A percentile compares a stretch with the other conserved stretches of the same genome.
These are phyloP conservation scores for Fusarium oxysporum DNA, from an alignment of 2,329 filamentous ascomycete species.

Conservation along the genomic window DNA sequence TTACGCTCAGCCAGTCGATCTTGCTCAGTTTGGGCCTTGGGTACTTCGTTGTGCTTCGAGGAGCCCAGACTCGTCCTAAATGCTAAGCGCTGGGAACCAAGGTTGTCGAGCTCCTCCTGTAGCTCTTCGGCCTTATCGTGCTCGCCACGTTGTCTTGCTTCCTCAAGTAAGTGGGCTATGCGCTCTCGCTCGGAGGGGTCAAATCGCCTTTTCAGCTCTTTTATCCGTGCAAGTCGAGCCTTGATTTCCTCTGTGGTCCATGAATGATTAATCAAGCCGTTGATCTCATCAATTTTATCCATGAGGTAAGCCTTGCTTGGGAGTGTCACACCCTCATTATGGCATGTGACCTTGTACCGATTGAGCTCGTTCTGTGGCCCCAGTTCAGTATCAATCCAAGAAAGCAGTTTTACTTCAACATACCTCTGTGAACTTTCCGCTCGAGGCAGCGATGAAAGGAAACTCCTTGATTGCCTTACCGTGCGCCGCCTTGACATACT, in stretches of 20 bases:
- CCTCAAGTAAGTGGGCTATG: conserved; percentile 72
- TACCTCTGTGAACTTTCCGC: conserved; percentile 85
- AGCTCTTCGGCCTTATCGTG: conserved; percentile 65
- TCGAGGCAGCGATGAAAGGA: conserved; percentile 91
- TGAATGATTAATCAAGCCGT: conserved; percentile 78
- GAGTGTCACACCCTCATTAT: conserved; percentile 76
- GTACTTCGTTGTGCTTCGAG: conserved; percentile 62
- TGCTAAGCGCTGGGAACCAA: conserved; percentile 78
- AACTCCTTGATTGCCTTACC: conserved; percentile 87
- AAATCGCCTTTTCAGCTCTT: conserved; percentile 73
- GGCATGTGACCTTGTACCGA: conserved; percentile 80
- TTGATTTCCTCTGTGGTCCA: conserved; percentile 89
- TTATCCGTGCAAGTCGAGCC: conserved; percentile 79
- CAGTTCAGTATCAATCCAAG: conserved; percentile 29
- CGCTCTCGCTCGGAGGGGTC: conserved; percentile 75
- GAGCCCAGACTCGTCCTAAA: conserved; percentile 73
- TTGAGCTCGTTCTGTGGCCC: conserved; percentile 76
- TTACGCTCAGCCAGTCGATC: conserved; percentile 88
- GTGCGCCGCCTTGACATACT: conserved; percentile 84
- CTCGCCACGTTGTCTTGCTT: conserved; percentile 74
- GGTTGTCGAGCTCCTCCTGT: conserved; percentile 70
- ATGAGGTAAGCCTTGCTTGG: conserved; percentile 78
- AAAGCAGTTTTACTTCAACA: conserved; percentile 34
- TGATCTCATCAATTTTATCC: conserved; percentile 84
- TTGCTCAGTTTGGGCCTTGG: conserved; percentile 72